A percentile compares a stretch with the other conserved stretches of the same genome.
Conservation (phyloP, 2,329 filamentous ascomycete genomes). For the Chalaropsis thielavioides region DNA sequence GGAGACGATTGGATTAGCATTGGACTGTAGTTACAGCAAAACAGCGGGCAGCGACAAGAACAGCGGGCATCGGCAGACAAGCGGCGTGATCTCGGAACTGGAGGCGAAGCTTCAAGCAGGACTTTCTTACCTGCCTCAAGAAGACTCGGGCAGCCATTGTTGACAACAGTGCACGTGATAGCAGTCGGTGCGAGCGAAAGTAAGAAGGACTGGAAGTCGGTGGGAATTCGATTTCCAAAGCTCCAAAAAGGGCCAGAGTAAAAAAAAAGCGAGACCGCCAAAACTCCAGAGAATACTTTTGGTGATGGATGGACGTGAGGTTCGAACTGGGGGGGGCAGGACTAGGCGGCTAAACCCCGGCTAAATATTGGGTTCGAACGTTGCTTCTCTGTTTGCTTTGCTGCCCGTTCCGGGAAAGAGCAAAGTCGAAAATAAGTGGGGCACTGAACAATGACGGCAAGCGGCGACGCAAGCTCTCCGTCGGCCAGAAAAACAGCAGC, state of each 20-base stretch:
- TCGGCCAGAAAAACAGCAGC: not conserved
- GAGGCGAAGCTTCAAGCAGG: not conserved
- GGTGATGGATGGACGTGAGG: constrained; percentile 8
- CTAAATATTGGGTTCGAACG: not conserved
- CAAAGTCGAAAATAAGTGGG: constrained; percentile 7
- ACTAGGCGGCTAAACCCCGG: constrained; percentile 16
- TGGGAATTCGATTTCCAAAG: constrained; percentile 12
- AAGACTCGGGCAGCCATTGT: constrained; percentile 48
- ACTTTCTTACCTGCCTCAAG: constrained; percentile 36
- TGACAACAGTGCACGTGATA: constrained; percentile 20
- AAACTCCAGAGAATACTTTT: constrained; percentile 17
- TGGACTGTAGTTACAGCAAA: not conserved
- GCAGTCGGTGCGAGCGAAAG: not conserved
- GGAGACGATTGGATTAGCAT: constrained; percentile 4
- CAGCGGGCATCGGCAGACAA: not conserved
- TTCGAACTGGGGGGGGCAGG: constrained; percentile 9
- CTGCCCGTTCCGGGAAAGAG: constrained; percentile 8
- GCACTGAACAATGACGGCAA: not conserved
- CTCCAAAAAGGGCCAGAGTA: constrained; percentile 6
- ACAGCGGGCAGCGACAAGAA: not conserved
- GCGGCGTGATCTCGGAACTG: not conserved
- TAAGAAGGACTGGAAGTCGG: constrained; percentile 12
- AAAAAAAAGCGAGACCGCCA: constrained; percentile 10
- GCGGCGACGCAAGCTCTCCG: not conserved
- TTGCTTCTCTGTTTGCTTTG: not conserved